Conservation (phyloP, 257 asterid genomes). For the Petunia secreta region DNA sequence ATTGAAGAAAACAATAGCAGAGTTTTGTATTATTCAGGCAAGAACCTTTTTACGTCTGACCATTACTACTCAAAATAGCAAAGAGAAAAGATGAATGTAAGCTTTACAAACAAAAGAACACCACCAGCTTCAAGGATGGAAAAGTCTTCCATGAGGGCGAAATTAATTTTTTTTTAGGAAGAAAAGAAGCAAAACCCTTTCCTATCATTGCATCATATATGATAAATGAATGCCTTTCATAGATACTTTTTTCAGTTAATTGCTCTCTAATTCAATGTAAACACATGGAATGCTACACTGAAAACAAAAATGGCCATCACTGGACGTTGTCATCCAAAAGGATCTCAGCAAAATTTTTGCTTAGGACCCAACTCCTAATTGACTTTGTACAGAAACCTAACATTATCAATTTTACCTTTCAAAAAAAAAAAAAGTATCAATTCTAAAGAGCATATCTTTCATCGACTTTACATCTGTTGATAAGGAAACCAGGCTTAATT, state of each 20-base stretch:
- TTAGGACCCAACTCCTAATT: not conserved
- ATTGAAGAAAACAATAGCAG: not conserved
- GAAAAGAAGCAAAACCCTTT: not conserved
- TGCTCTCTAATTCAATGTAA: constrained; percentile 4
- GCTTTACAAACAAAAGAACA: constrained; percentile 1
- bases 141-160: not conserved
- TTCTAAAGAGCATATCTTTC: constrained; percentile 7
- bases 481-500: constrained; percentile 19
- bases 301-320: constrained; percentile 5
- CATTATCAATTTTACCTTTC: not conserved
- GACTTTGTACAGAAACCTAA: constrained; percentile 6
- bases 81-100: not conserved
- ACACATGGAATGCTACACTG: constrained; percentile 5
- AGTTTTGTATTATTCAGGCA: not conserved
- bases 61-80: constrained; percentile 1
- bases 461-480: not conserved
- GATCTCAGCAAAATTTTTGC: not conserved
- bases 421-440: not conserved
- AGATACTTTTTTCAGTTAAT: not conserved
- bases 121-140: not conserved
- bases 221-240: not conserved
- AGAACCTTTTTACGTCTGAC: not conserved
- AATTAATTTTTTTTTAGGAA: not conserved
- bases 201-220: constrained; percentile 17
- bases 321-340: constrained; percentile 11